Evolutionary conservation across 73 alveolate species (phyloP).

Genomic region (Effrenium voratum): DNA sequence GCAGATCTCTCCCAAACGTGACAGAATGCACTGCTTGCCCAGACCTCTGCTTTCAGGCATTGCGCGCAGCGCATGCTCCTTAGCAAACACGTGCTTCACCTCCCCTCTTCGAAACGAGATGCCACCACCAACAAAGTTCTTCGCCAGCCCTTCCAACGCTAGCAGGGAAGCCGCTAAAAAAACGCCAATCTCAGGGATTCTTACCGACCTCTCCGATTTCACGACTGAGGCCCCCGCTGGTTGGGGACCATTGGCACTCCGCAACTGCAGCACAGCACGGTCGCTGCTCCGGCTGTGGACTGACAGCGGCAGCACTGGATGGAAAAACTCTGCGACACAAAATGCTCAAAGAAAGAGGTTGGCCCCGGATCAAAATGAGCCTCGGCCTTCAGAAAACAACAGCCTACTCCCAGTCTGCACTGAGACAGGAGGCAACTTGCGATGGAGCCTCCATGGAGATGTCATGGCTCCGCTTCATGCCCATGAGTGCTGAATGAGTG

Average conservation of each 20-base stretch:
- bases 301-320: no score
- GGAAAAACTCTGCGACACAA: neutral
- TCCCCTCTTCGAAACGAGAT: no score
- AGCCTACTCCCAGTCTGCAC: neutral
- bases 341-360: neutral
- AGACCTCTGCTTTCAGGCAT: constrained; percentile 86
- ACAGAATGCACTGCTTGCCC: no score
- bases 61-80: constrained; percentile 92
- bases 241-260: constrained; percentile 92
- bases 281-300: constrained; percentile 69
- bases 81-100: no score
- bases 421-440: neutral
- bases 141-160: no score
- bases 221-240: constrained; percentile 57
- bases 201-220: neutral
- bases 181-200: neutral
- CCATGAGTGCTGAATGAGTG: neutral
- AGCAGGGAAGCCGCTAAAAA: neutral
- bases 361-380: neutral
- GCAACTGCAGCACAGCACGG: constrained; percentile 89
- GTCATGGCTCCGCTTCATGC: constrained; percentile 90
- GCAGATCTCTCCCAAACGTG: no score
- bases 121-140: no score
- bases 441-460: constrained; percentile 58
- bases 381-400: neutral